phyloP scores from a whole-genome alignment of 257 asterid genomes.

The Marsdenia floribunda region DNA sequence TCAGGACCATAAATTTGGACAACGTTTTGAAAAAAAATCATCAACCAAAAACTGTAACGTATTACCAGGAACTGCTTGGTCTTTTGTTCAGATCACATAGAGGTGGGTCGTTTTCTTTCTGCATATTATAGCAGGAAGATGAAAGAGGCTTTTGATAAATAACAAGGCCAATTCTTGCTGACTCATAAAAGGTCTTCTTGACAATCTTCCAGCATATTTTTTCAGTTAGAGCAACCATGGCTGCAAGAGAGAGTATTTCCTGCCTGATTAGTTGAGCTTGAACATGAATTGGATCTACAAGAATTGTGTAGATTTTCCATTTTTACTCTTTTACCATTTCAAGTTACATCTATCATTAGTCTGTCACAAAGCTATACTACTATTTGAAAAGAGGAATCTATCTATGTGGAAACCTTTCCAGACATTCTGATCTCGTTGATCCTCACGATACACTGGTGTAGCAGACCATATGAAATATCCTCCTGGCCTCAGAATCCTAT shows the following conservation, averaged over 20 bases:
- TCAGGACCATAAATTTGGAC: slow-evolving; percentile 1
- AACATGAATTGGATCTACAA: not conserved
- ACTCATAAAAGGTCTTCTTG: slow-evolving; percentile 33
- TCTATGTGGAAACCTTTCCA: slow-evolving; percentile 61
- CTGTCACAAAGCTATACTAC: not conserved
- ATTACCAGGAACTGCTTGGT: slow-evolving; percentile 62
- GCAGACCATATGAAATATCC: slow-evolving; percentile 97
- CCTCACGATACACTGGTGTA: slow-evolving; percentile 78
- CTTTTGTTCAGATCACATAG: slow-evolving; percentile 50
- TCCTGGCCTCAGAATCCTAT: slow-evolving; percentile 93
- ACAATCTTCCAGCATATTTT: slow-evolving; percentile 83
- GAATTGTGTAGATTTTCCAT: not conserved
- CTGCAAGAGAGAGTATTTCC: slow-evolving; percentile 41
- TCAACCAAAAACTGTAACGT: not conserved
- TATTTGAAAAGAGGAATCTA: not conserved
- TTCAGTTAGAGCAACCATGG: slow-evolving; percentile 77
- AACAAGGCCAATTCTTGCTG: slow-evolving; percentile 59
- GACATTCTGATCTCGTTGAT: slow-evolving; percentile 54
- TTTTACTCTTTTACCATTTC: not conserved
- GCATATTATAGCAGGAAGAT: slow-evolving; percentile 66
- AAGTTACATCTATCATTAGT: not conserved
- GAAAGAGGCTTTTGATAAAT: slow-evolving; percentile 76
- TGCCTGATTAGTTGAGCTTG: not conserved
- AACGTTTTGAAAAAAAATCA: not conserved
- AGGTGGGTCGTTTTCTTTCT: slow-evolving; percentile 60